Base-by-base conservation (phyloP, 1,284 basidiomycete genomes). In the Naganishia cerealis region DNA sequence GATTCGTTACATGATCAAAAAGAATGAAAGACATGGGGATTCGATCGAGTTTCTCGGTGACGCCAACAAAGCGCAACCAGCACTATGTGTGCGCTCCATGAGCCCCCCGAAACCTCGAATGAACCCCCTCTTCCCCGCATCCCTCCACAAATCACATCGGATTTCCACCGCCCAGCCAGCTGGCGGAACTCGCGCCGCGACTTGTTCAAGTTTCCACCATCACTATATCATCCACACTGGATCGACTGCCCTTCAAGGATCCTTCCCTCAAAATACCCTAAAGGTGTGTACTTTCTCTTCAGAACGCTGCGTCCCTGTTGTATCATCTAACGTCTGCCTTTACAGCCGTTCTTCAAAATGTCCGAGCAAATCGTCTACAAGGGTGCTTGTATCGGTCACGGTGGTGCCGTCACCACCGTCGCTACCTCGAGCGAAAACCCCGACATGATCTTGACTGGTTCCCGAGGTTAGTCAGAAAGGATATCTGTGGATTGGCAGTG, bases 361-460 rank as follows among this genome's bases (percentile, higher is more conserved):
- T 81, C 87, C 75, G 92, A 94, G 84, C 88, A 87, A 78, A 85
- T 96, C 81, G 89, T 90, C 80, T 96, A 90, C 85, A 88, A 94
- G 80, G 93, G 93, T 77, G 90, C 92, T 75, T 86, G 97, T 80
- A 86, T 90, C 79, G 94, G 93, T 83, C 94, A 98, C 88, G 90
- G 90, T 80, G 92, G 92, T 84, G 95, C 92, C 92, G 89, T 94
- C 77, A 94, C 94, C 76, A 92, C 94, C 79, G 92, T 97, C 78
- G 94, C 94, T 70, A 96, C 94, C 78, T 93, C 91, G 71, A 91
- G 91, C 75, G 94, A 97, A 86, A 94, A 93, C 85, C 92, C 91
- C 68, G 92, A 96, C 83, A 91, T 94, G 87, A 94, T 97, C 82
- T 85, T 96, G 82, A 96, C 94, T 74, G 92, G 94, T 75, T 98